These are phyloP conservation scores for Moniliella sp. DNA, from an alignment of 1,284 basidiomycete species.

Conservation along the genomic window DNA sequence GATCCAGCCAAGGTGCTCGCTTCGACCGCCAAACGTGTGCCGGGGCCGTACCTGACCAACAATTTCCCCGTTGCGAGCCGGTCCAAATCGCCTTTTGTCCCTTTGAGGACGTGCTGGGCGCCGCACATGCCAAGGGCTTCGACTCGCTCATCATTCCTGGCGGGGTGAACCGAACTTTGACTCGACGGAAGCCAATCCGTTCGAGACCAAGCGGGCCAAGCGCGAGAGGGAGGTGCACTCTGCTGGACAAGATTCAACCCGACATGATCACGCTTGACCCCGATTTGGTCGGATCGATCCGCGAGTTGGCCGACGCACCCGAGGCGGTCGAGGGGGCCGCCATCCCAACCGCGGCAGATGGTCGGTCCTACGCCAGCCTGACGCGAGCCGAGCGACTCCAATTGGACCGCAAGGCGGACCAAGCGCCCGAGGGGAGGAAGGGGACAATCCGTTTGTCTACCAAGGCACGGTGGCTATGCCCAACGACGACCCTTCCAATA, in stretches of 20 bases:
- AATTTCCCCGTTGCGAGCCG: constrained; percentile 39
- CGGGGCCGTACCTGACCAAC: constrained; percentile 35
- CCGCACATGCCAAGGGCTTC: constrained; percentile 50
- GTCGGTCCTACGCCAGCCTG: constrained; percentile 20
- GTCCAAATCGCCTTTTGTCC: constrained; percentile 53
- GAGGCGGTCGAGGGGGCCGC: constrained; percentile 37
- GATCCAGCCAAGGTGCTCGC: constrained; percentile 12
- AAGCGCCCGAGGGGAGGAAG: not conserved
- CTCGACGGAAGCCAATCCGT: constrained; percentile 76
- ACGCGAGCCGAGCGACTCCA: constrained; percentile 18
- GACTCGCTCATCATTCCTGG: constrained; percentile 74
- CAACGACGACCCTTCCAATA: too few relatives aligned
- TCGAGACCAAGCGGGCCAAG: constrained; percentile 59
- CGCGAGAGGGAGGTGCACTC: constrained; percentile 73
- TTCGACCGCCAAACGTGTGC: constrained; percentile 35
- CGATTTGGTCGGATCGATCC: constrained; percentile 43
- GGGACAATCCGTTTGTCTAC: too few relatives aligned
- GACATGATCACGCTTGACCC: constrained; percentile 81
- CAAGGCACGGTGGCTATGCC: too few relatives aligned
- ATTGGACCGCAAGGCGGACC: constrained; percentile 9
- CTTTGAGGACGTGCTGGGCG: constrained; percentile 71
- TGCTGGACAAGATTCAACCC: constrained; percentile 85
- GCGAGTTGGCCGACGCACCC: constrained; percentile 50
- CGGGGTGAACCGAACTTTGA: constrained; percentile 87
- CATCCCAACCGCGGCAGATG: constrained; percentile 10